phyloP scores from a whole-genome alignment of 352 stramenopile genomes.

The Elongisporangium anandrum region DNA sequence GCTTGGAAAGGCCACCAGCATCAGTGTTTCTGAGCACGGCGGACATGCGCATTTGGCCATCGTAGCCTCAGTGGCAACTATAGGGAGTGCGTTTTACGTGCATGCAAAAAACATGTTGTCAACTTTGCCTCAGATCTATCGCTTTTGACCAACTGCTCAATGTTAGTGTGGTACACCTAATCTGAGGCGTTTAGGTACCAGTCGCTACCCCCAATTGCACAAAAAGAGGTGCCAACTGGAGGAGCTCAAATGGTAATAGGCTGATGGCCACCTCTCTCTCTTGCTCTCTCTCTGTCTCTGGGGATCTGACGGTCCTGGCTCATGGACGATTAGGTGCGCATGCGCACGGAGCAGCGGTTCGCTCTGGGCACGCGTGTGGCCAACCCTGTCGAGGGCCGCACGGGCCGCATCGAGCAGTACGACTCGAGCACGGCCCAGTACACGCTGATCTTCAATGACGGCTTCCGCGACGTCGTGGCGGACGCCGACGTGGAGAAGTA shows the following conservation, averaged over 20 bases:
- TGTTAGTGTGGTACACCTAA: not conserved
- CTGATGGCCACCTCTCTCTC: not conserved
- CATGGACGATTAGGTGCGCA: slow-evolving; percentile 18
- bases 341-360: slow-evolving; percentile 35
- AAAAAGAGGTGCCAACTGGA: not conserved
- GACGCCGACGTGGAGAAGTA: slow-evolving; percentile 25
- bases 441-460: slow-evolving; percentile 48
- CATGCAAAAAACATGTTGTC: too few species aligned
- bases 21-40: too few species aligned
- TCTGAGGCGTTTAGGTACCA: not conserved
- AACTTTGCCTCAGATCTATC: too few species aligned
- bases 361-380: slow-evolving; percentile 48
- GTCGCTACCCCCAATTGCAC: not conserved
- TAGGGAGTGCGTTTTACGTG: too few species aligned
- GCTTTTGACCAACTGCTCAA: too few species aligned
- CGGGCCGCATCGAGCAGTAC: slow-evolving; percentile 41
- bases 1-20: too few species aligned
- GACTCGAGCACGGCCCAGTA: slow-evolving; percentile 38
- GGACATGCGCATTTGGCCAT: too few species aligned
- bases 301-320: not conserved
- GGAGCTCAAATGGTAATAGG: not conserved
- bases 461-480: slow-evolving; percentile 29
- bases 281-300: not conserved
- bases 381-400: slow-evolving; percentile 54
- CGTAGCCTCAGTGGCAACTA: too few species aligned